These are phyloP conservation scores for Fusarium sp. DNA, from an alignment of 2,329 filamentous ascomycete genomes.

Conservation along the genomic window DNA sequence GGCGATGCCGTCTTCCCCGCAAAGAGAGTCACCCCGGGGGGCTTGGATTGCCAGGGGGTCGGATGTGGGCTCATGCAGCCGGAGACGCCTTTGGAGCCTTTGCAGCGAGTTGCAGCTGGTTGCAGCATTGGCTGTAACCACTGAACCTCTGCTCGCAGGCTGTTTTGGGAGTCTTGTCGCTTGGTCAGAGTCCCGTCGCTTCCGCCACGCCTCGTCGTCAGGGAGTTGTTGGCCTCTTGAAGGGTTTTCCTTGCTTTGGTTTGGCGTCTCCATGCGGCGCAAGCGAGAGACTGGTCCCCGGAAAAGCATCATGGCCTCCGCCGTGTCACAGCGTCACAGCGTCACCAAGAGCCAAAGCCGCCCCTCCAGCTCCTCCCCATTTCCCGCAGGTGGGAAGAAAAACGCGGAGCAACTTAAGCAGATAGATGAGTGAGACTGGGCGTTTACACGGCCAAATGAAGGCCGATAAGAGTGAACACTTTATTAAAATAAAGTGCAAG, in stretches of 20 bases:
- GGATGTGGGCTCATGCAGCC: not conserved
- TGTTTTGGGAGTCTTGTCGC: not conserved
- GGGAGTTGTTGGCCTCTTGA: not conserved
- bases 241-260: not conserved
- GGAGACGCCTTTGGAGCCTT: not conserved
- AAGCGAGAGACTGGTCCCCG: not conserved
- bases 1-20: conserved; percentile 32
- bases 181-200: not conserved
- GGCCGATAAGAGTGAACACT: not conserved
- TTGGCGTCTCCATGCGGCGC: not conserved
- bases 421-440: not conserved
- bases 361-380: conserved; percentile 17
- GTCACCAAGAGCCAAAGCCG: conserved; percentile 26
- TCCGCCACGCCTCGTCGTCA: conserved; percentile 5
- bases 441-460: not conserved
- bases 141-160: not conserved
- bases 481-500: not conserved
- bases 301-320: conserved; percentile 18
- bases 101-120: conserved; percentile 18
- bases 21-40: conserved; percentile 21
- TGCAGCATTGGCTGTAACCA: conserved; percentile 12
- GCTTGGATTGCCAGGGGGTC: conserved; percentile 2
- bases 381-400: not conserved
- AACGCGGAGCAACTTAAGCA: not conserved
- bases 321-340: conserved; percentile 31